Evolutionary conservation across 495 filamentous ascomycete genomes (phyloP), one percentile per base, ranked within the genome.

Genomic region (Penicillium steckii): DNA sequence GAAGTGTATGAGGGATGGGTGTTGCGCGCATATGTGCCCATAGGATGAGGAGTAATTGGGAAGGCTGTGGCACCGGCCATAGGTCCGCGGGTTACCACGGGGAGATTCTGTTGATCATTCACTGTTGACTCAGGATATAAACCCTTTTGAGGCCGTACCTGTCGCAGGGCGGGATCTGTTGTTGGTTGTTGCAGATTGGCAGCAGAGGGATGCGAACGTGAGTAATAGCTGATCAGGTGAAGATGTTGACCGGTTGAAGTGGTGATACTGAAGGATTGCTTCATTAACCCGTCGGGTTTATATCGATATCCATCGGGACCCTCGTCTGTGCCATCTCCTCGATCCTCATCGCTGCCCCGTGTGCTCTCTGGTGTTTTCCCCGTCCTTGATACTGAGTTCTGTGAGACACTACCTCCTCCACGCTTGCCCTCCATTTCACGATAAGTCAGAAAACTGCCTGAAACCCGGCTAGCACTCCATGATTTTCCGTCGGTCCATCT

Each of bases 401-500:
- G 77, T 3, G 82, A 70, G 32, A 85, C 81, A 46, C 78, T 79
- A 52, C 77, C 82, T 22, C 83, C 80, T 53, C 84, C 83, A 35
- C 95, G 83, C 73, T 97, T 97, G 67, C 94, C 94, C 66, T 98
- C 94, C 94, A 98, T 98, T 68, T 98, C 94, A 26, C 94, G 79
- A 63, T 98, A 98, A 2, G 94, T 98, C 46, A 98, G 73, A 64
- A 98, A 98, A 73, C 95, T 97, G 15, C 94, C 94, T 0, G 95
- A 97, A 2, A 98, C 94, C 48, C 94, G 83, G 66, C 93, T 97
- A 21, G 94, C 94, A 62, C 95, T 97, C 94, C 94, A 98, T 37
- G 94, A 97, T 68, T 98, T 98, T 18, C 94, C 94, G 60, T 98
- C 94, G 0, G 94, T 98, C 94, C 94, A 98, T 70, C 94, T 79